A percentile compares a stretch with the other conserved stretches of the same genome.
These are phyloP conservation scores for Parietichytrium sp. DNA, from an alignment of 108 stramenopile species.

Conservation along the genomic window DNA sequence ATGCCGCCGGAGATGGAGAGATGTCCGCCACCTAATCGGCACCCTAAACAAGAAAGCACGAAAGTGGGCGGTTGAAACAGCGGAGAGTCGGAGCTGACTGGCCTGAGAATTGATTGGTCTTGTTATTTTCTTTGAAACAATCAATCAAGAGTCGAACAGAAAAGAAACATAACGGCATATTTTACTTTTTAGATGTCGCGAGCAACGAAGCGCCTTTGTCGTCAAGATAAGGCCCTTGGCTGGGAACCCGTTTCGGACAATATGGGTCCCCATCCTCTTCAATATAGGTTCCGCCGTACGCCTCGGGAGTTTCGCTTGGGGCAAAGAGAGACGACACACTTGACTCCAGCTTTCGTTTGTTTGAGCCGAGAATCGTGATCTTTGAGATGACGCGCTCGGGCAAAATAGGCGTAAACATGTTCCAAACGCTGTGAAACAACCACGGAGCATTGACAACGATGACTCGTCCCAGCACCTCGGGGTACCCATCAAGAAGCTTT, in stretches of 20 bases:
- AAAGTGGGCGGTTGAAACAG: too few relatives aligned
- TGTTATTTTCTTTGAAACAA: too few relatives aligned
- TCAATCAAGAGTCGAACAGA: too few relatives aligned
- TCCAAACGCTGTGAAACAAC: constrained; percentile 19
- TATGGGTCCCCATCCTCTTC: neutral
- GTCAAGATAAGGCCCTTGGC: neutral
- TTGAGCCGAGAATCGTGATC: constrained; percentile 24
- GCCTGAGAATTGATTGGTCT: too few relatives aligned
- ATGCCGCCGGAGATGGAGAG: too few relatives aligned
- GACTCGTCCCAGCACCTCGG: neutral
- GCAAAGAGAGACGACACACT: neutral
- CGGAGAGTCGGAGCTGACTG: too few relatives aligned
- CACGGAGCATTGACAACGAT: constrained; percentile 2
- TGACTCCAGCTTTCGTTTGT: neutral
- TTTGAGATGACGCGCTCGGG: constrained; percentile 9
- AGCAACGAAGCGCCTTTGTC: constrained; percentile 15
- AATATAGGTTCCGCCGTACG: neutral
- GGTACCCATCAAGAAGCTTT: constrained; percentile 18
- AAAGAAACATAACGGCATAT: too few relatives aligned
- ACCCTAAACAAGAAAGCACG: too few relatives aligned
- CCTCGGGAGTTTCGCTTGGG: neutral
- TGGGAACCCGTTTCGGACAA: neutral
- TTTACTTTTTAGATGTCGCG: too few relatives aligned
- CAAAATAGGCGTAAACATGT: neutral
- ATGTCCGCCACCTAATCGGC: too few relatives aligned